Conservation (phyloP, 2,329 filamentous ascomycete species). For the Curvularia spicifera region DNA sequence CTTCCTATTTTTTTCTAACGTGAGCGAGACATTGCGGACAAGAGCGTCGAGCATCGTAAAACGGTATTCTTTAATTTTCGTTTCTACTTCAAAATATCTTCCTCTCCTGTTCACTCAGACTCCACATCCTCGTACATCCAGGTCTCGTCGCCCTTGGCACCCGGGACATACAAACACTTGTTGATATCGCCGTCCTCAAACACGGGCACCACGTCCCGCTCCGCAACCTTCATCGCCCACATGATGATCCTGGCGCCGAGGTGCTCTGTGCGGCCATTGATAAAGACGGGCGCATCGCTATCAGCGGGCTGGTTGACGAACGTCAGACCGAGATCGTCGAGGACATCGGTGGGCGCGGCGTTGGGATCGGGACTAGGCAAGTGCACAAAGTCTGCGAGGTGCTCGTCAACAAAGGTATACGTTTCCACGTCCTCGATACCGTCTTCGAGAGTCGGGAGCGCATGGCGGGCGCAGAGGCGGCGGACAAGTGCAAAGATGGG, state of each 20-base stretch:
- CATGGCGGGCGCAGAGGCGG: slow-evolving; percentile 18
- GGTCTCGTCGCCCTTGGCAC: slow-evolving; percentile 3
- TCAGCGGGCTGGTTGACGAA: slow-evolving; percentile 17
- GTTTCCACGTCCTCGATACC: slow-evolving; percentile 35
- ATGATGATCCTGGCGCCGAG: slow-evolving; percentile 28
- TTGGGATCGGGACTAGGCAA: slow-evolving; percentile 7
- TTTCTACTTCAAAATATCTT: not conserved
- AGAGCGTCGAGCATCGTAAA: not conserved
- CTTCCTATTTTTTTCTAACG: too few relatives aligned
- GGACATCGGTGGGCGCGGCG: slow-evolving; percentile 12
- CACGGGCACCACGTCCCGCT: slow-evolving; percentile 22
- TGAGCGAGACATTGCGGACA: too few relatives aligned
- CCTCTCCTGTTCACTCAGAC: not conserved
- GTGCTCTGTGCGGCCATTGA: slow-evolving; percentile 23
- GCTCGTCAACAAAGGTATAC: slow-evolving; percentile 31
- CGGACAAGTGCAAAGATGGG: slow-evolving; percentile 14
- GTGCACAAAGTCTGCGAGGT: slow-evolving; percentile 28
- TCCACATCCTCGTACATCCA: slow-evolving; percentile 25
- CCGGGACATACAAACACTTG: slow-evolving; percentile 21
- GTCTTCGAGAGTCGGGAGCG: slow-evolving; percentile 30
- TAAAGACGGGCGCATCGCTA: slow-evolving; percentile 7
- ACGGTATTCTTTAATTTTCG: not conserved
- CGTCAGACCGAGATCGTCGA: slow-evolving; percentile 24
- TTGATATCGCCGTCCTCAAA: slow-evolving; percentile 7
- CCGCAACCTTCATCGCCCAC: slow-evolving; percentile 36